Evolutionary conservation across 257 asterid species (phyloP).

Genomic region (Solanum chaucha): DNA sequence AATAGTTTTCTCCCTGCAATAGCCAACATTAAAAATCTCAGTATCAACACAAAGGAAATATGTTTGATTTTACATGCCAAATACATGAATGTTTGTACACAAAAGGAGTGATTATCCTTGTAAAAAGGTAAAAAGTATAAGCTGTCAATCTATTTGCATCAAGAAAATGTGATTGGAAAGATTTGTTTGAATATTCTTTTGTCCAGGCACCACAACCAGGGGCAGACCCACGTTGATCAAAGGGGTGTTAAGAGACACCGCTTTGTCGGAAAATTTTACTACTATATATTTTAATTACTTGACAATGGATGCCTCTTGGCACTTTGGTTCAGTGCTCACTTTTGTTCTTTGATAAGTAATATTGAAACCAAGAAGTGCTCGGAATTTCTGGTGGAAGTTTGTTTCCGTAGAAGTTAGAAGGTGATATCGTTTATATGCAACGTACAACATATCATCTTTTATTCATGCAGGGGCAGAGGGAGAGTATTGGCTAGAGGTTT

Average conservation of each 20-base stretch:
- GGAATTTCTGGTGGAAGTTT: background rate
- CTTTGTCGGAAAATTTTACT: background rate
- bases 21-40: background rate
- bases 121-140: background rate
- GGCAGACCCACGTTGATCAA: background rate
- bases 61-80: background rate
- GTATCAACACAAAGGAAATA: background rate
- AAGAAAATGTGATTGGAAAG: background rate
- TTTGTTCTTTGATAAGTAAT: background rate
- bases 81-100: background rate
- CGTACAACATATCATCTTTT: background rate
- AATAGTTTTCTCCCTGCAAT: slow-evolving; percentile 76
- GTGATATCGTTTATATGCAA: background rate
- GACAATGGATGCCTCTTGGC: background rate
- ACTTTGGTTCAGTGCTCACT: background rate
- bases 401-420: background rate
- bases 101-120: background rate
- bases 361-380: background rate
- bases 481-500: background rate
- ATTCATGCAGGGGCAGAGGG: background rate
- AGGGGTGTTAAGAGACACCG: background rate
- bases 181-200: background rate
- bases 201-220: background rate
- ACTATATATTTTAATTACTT: background rate
- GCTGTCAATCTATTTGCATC: background rate